These are phyloP conservation scores for Lagenaria siceraria DNA, from an alignment of 306 rosid species.

Conservation along the genomic window DNA sequence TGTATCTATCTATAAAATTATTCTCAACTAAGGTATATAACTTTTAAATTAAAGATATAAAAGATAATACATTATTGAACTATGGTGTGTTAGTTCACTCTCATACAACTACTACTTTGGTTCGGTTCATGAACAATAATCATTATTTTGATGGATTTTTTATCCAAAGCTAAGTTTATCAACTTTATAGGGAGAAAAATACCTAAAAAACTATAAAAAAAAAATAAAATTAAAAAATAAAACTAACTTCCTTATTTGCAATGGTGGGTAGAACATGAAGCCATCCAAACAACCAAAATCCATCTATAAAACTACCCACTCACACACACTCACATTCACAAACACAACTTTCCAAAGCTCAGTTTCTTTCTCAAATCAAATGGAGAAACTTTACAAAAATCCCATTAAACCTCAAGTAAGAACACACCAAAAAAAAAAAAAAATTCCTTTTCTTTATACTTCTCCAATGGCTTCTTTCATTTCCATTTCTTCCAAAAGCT, in stretches of 20 bases:
- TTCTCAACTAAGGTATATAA: too few relatives aligned
- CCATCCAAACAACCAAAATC: background rate
- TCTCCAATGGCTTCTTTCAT: background rate
- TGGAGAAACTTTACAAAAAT: background rate
- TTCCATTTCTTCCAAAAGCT: background rate
- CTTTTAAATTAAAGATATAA: too few relatives aligned
- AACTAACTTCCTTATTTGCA: background rate
- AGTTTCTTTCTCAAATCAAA: background rate
- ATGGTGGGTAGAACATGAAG: conserved; percentile 1
- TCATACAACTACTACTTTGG: too few relatives aligned
- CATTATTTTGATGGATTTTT: background rate
- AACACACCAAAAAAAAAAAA: too few relatives aligned
- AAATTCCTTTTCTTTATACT: background rate
- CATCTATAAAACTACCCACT: conserved; percentile 6
- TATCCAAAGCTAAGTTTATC: background rate
- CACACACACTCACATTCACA: background rate
- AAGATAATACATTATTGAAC: too few relatives aligned
- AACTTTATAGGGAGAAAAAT: background rate
- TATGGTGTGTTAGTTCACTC: too few relatives aligned
- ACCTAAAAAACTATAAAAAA: too few relatives aligned
- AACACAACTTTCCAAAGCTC: background rate
- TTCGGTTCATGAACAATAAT: too few relatives aligned
- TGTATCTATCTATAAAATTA: too few relatives aligned
- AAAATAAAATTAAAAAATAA: background rate
- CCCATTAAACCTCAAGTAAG: conserved; percentile 20